Conservation (phyloP, 345 rosid species). For the Laguncularia racemosa region DNA sequence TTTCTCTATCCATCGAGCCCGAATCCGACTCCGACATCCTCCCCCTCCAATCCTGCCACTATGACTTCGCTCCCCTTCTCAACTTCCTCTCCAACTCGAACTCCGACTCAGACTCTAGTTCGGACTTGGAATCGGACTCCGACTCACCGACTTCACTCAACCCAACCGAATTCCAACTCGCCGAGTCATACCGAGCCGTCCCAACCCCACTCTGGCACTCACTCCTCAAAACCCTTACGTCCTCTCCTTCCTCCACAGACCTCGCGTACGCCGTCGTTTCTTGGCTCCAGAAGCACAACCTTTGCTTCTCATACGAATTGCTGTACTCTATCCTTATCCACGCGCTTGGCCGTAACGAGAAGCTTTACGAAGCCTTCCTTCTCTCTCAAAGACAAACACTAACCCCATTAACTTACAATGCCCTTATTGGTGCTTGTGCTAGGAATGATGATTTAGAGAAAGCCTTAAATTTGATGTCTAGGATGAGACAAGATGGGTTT, state of each 20-base stretch:
- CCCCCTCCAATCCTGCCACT: constrained; percentile 42
- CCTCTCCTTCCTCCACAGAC: constrained; percentile 41
- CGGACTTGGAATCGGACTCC: constrained; percentile 20
- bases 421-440: constrained; percentile 82
- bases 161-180: constrained; percentile 55
- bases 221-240: constrained; percentile 54
- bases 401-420: constrained; percentile 89
- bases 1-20: constrained; percentile 9
- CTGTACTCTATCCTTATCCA: constrained; percentile 88
- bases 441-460: constrained; percentile 77
- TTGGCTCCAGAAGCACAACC: constrained; percentile 84
- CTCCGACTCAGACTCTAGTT: constrained; percentile 16
- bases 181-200: constrained; percentile 74
- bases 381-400: constrained; percentile 68
- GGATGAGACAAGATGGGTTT: constrained; percentile 82
- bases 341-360: constrained; percentile 92
- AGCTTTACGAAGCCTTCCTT: constrained; percentile 88
- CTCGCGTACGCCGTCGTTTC: constrained; percentile 78
- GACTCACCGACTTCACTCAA: constrained; percentile 42
- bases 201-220: constrained; percentile 94
- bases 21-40: constrained; percentile 31
- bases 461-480: constrained; percentile 75
- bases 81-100: constrained; percentile 37
- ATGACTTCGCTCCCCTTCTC: constrained; percentile 87
- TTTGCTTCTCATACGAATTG: constrained; percentile 91